Conservation (phyloP, 805 yeast species). For the Tetrapisispora phaffii region DNA sequence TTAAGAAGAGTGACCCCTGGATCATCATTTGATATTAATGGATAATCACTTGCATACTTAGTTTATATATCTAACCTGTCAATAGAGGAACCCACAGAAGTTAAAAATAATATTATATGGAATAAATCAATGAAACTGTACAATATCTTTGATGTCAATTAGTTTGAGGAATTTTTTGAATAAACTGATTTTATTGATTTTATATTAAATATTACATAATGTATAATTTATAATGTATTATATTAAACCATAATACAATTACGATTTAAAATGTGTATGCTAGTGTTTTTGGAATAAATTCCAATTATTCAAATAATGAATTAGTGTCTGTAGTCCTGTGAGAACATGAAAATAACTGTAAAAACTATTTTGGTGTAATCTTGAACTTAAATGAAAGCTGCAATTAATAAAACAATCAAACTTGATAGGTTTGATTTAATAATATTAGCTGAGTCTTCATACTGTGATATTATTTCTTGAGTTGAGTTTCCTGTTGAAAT, state of each 20-base stretch:
- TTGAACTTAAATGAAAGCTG: neutral
- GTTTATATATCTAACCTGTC: no score
- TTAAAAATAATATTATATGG: no score
- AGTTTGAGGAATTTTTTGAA: no score
- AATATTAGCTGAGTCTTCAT: slow-evolving; percentile 12
- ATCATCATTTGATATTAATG: slow-evolving; percentile 17
- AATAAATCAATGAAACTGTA: no score
- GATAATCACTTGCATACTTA: neutral
- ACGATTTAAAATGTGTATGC: slow-evolving; percentile 1
- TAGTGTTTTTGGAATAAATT: neutral
- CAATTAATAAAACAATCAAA: slow-evolving; percentile 2
- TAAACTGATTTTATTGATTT: no score
- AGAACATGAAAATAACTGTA: neutral
- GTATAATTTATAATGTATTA: neutral
- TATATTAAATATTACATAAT: neutral
- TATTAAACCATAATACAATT: neutral
- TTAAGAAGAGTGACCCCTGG: slow-evolving; percentile 25
- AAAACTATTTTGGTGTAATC: neutral
- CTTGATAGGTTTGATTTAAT: slow-evolving; percentile 9
- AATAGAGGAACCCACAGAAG: no score
- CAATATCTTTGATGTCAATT: no score
- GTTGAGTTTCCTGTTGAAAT: neutral
- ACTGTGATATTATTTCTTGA: slow-evolving; percentile 2
- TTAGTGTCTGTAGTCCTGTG: neutral
- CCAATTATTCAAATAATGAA: neutral